Evolutionary conservation across 495 filamentous ascomycete species (phyloP), one percentile per base, ranked within the genome.

Genomic region (Emericellopsis terricola): DNA sequence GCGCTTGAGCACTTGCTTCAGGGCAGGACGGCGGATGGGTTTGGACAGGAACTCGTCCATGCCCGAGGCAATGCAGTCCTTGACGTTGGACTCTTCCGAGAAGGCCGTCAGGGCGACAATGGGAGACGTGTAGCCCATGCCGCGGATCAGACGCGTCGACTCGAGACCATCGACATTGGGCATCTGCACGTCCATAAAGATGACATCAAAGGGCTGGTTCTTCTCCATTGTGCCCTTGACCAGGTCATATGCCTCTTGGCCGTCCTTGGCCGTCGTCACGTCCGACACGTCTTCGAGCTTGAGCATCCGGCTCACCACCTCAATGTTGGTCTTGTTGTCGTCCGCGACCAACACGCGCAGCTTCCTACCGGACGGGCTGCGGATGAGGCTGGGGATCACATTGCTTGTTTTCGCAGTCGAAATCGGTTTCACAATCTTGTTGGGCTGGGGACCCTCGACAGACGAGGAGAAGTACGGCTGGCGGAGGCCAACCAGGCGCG

Each of bases 121-220:
- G 5, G 86, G 86, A 4, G 79, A 78, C 15, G 68, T 73, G 49
- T 86, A 94, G 9, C 86, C 86, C 59, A 87, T 77, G 41, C 82
- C 59, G 4, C 86, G 70, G 39, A 93, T 93, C 11, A 89, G 62
- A n/a, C 79, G 66, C 0, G 86, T 93, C 30, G 77, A 84, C 50
- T 92, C 71, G 16, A 93, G 64, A 3, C 86, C 86, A 41, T 93
- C 83, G 8, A 94, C 66, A 46, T 86, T 87, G 13, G 86, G 86
- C 86, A 94, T 94, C 62, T 87, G 63, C 29, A 93, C 80, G 51
- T 93, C 84, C 84, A 93, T 93, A 50, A 92, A 87, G 29, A 93
- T 89, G 10, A 93, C 57, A 41, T 87, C 74, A 48, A 85, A 93
- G 18, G 66, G 65, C 29, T 65, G 60, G 34, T 70, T 64, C 19